Percentiles rank a stretch among this genome's conserved stretches.
These are phyloP conservation scores for Perkinsus marinus DNA, from an alignment of 169 alveolate species.

Conservation along the genomic window DNA sequence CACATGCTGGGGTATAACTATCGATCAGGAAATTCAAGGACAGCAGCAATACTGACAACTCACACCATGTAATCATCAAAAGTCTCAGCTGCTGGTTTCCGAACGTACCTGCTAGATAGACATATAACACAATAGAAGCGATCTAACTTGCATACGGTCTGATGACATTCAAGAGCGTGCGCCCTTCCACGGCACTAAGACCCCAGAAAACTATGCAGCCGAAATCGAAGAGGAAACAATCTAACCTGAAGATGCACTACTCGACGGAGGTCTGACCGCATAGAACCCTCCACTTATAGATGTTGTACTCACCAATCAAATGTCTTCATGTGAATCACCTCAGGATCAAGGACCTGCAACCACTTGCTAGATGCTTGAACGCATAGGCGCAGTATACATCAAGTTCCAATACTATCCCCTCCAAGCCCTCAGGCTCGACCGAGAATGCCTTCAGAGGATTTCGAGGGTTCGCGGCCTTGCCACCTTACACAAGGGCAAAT, in stretches of 20 bases:
- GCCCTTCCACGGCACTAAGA: background rate
- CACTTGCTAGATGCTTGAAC: too few species aligned
- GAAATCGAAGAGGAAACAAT: background rate
- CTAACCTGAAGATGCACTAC: background rate
- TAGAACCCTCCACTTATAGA: background rate
- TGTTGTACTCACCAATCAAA: background rate
- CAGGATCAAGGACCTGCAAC: background rate
- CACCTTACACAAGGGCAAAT: background rate
- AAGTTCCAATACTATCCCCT: background rate
- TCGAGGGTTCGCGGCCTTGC: background rate
- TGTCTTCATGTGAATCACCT: background rate
- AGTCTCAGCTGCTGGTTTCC: background rate
- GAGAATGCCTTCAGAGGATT: background rate
- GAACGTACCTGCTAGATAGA: background rate
- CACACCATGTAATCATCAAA: background rate
- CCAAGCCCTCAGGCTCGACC: background rate
- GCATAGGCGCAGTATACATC: background rate
- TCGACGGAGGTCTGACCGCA: background rate
- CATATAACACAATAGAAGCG: background rate
- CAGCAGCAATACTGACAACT: background rate
- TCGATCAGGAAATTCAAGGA: background rate
- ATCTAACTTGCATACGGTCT: background rate
- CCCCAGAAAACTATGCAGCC: background rate
- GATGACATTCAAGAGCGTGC: background rate
- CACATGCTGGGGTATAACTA: background rate